These are phyloP conservation scores for Pseudogymnoascus sp. DNA, from an alignment of 2,329 filamentous ascomycete species.

Conservation along the genomic window DNA sequence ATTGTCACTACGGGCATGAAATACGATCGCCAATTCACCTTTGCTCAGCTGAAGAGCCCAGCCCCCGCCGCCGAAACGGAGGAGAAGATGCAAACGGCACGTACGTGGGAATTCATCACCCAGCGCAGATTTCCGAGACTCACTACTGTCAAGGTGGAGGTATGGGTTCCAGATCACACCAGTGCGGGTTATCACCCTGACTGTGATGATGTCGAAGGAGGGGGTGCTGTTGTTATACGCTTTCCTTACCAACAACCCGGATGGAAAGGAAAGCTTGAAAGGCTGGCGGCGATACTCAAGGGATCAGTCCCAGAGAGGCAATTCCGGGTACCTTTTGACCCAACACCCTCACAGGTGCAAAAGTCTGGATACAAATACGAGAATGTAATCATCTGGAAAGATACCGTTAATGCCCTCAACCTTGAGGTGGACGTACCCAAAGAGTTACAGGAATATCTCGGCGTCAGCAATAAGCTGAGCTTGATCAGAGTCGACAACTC, in stretches of 20 bases:
- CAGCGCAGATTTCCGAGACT: constrained; percentile 63
- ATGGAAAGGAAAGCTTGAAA: constrained; percentile 40
- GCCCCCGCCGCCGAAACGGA: constrained; percentile 26
- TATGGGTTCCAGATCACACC: constrained; percentile 62
- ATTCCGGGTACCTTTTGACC: constrained; percentile 60
- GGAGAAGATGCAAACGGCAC: constrained; percentile 32
- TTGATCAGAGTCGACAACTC: constrained; percentile 61
- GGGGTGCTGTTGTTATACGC: constrained; percentile 57
- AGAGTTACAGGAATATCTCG: constrained; percentile 59
- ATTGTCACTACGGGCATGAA: constrained; percentile 64
- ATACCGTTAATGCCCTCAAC: constrained; percentile 48
- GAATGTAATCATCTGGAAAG: constrained; percentile 59
- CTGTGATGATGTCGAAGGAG: constrained; percentile 42
- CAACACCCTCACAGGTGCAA: constrained; percentile 49
- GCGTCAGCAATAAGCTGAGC: constrained; percentile 57
- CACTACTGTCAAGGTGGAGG: constrained; percentile 59
- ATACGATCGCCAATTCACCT: constrained; percentile 76
- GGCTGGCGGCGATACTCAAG: constrained; percentile 44
- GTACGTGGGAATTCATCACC: constrained; percentile 65
- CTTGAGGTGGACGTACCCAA: constrained; percentile 51
- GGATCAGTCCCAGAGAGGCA: constrained; percentile 52
- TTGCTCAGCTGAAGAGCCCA: constrained; percentile 59
- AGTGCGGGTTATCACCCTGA: constrained; percentile 43
- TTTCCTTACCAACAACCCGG: constrained; percentile 55
- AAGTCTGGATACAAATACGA: constrained; percentile 52